These are phyloP conservation scores for Nitzschia inconspicua DNA, from an alignment of 108 stramenopile species.

Conservation along the genomic window DNA sequence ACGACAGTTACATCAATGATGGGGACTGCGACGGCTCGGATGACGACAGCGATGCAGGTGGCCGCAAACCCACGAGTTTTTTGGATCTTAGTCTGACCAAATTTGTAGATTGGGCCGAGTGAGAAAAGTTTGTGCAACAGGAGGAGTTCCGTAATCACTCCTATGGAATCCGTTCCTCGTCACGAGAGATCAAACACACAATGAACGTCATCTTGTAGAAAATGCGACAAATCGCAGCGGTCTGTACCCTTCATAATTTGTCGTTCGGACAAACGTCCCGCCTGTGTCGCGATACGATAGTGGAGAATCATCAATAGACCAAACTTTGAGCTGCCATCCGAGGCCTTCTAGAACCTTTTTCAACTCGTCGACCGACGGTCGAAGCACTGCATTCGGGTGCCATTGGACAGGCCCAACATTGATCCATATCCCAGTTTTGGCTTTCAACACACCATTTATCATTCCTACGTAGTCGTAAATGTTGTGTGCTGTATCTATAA, in stretches of 20 bases:
- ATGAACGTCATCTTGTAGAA: background rate
- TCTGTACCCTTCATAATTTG: constrained; percentile 62
- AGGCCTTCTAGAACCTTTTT: constrained; percentile 39
- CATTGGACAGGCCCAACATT: constrained; percentile 87
- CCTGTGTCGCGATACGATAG: constrained; percentile 64
- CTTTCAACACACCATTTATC: constrained; percentile 38
- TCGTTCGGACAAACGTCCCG: constrained; percentile 33
- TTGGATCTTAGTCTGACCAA: background rate
- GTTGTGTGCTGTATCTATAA: constrained; percentile 84
- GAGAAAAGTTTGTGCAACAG: no score
- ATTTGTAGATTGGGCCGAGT: no score
- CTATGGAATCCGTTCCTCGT: background rate
- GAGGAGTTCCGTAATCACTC: background rate
- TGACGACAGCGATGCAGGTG: background rate
- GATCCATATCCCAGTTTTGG: constrained; percentile 62
- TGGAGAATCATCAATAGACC: constrained; percentile 55
- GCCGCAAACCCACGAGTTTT: no score
- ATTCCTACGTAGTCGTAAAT: constrained; percentile 66
- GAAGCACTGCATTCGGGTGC: constrained; percentile 67
- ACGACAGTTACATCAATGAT: background rate
- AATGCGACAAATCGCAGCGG: constrained; percentile 60
- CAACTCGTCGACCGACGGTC: constrained; percentile 69
- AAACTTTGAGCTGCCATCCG: constrained; percentile 58
- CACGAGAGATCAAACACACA: background rate
- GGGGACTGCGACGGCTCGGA: background rate